Percentiles rank a stretch among this genome's conserved stretches.
Conservation (phyloP, 345 rosid genomes). For the Gossypium turneri region DNA sequence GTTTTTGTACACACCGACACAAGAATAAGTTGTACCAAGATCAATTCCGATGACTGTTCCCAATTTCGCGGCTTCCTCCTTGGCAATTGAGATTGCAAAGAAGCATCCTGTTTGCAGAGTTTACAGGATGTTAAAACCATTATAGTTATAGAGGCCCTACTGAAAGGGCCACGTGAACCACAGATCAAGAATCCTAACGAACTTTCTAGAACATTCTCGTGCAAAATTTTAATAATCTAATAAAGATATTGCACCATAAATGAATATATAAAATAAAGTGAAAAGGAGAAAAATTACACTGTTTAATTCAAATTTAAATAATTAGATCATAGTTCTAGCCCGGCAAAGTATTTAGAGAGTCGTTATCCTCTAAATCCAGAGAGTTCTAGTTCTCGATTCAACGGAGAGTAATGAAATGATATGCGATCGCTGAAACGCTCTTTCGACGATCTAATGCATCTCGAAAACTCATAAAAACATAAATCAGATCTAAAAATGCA, state of each 20-base stretch:
- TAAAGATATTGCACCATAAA: background rate
- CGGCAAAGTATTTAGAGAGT: too few species aligned
- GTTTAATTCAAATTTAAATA: too few species aligned
- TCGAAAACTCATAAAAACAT: background rate
- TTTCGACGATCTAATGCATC: conserved; percentile 2
- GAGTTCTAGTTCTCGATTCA: background rate
- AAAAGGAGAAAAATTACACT: background rate
- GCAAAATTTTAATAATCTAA: background rate
- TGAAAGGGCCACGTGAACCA: too few species aligned
- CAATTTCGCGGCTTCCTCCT: conserved; percentile 69
- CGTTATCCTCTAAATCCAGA: background rate
- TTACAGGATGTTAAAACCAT: background rate
- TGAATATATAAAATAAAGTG: background rate
- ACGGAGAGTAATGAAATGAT: background rate
- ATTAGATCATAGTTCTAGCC: background rate
- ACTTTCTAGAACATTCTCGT: background rate
- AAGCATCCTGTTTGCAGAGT: background rate
- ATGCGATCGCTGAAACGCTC: background rate
- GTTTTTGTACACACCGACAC: conserved; percentile 96
- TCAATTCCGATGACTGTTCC: conserved; percentile 96
- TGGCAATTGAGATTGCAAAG: conserved; percentile 35
- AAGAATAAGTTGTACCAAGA: conserved; percentile 92
- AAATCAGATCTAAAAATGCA: conserved; percentile 18
- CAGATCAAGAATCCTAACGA: background rate
- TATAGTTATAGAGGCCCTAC: too few species aligned